Conservation (phyloP, 345 rosid species). For the Leavenworthia alabamica region DNA sequence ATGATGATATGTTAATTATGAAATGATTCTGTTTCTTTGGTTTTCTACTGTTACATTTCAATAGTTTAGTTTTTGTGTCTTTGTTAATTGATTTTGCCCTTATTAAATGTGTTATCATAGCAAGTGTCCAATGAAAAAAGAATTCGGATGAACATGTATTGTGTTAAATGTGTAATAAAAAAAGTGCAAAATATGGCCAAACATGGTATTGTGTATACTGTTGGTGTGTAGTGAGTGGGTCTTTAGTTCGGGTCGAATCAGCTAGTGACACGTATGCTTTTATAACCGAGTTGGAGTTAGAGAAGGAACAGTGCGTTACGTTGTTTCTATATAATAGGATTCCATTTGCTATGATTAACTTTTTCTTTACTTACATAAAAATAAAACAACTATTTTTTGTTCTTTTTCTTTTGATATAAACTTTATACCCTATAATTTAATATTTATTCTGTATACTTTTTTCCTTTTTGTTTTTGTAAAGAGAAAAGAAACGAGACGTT, state of each 20-base stretch:
- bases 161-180: too few relatives aligned
- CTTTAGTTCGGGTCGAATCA: not conserved
- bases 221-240: too few relatives aligned
- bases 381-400: not conserved
- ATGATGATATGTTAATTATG: slow-evolving; percentile 18
- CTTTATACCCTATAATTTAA: not conserved
- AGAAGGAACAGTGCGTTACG: not conserved
- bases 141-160: not conserved
- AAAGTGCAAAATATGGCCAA: too few relatives aligned
- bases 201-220: not conserved
- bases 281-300: not conserved
- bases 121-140: not conserved
- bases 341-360: slow-evolving; percentile 17
- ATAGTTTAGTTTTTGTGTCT: not conserved
- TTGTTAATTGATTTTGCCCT: not conserved
- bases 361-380: slow-evolving; percentile 1
- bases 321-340: slow-evolving; percentile 12
- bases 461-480: not conserved
- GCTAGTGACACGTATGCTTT: not conserved
- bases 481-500: not conserved
- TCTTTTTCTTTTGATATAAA: not conserved
- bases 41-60: not conserved
- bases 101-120: not conserved
- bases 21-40: not conserved
- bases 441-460: not conserved